Percentiles rank a stretch among this genome's conserved stretches.
These are phyloP conservation scores for Geosmithia flava DNA, from an alignment of 2,329 filamentous ascomycete species.

Conservation along the genomic window DNA sequence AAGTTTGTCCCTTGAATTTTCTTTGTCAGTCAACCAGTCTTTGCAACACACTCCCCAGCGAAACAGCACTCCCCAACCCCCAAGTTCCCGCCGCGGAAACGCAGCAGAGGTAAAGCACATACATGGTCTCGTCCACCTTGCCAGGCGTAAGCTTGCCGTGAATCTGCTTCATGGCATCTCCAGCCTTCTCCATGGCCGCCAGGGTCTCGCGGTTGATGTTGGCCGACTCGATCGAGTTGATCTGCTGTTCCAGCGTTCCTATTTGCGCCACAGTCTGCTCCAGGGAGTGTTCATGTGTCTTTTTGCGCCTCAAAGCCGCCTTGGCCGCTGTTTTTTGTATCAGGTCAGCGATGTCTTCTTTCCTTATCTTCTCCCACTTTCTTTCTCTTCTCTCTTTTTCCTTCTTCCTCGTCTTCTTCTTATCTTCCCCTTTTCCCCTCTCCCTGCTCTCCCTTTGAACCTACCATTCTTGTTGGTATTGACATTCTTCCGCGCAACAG, in stretches of 20 bases:
- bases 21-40: not conserved
- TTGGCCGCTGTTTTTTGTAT: conserved; percentile 59
- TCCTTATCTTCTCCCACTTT: not conserved
- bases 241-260: conserved; percentile 84
- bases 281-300: conserved; percentile 80
- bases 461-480: conserved; percentile 78
- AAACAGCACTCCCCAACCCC: not conserved
- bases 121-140: conserved; percentile 94
- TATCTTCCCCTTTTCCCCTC: not conserved
- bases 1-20: conserved; percentile 62
- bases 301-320: conserved; percentile 84
- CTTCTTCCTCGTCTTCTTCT: not conserved
- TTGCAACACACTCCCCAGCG: not conserved
- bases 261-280: conserved; percentile 88
- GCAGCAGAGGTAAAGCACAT: too few species aligned
- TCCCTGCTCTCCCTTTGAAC: conserved; percentile 16
- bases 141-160: conserved; percentile 84
- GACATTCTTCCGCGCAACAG: conserved; percentile 78
- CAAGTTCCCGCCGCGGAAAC: too few species aligned
- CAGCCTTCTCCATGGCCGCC: conserved; percentile 83
- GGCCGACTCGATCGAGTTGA: conserved; percentile 91
- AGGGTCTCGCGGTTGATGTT: conserved; percentile 98
- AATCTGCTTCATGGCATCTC: conserved; percentile 84
- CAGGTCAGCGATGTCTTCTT: conserved; percentile 1
- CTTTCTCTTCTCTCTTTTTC: not conserved